Base-by-base conservation (phyloP, 129 eudicot genomes). In the Mikania micrantha region DNA sequence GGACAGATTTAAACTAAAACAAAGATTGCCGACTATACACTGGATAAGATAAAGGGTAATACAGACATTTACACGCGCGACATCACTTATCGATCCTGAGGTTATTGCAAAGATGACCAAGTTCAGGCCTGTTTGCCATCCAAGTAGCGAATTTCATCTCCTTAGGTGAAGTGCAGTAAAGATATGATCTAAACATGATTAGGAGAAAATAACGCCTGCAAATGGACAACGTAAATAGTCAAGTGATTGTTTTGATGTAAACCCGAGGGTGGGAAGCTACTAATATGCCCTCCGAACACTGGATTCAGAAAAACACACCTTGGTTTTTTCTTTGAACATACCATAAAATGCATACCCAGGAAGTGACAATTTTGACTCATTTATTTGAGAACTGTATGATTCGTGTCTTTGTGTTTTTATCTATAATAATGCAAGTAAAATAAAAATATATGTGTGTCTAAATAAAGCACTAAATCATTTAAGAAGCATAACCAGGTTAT, bases 131-230 rank as follows among this genome's bases (percentile, higher is more conserved):
- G 41, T 80, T 88, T 52, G 77, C 79, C 91, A 88, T 85, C 98
- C 98, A 92, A 8, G 78, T 42, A 0, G 77, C 63, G 79, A 92
- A 88, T 39, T 60, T 78, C 44, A 24, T 78, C 66, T 76, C 85
- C 7, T 48, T 58, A 48, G 83, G 78, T 25, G 84, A 78, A 67
- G 78, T 76, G 71, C 85, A 64, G 71, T 92, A 84, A 4, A 92
- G 89, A 67, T 92, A 88, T 25, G 96, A 84, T 84, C 91, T 80
- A 78, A 78, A 92, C 47, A 88, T 81, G 61, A 92, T 86, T 19
- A 85, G 85, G 60, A 82, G 83, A 80, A 92, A 92, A 79, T 92
- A 92, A 34, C 96, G 94, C 87, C 98, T 92, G 96, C 89, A 82
- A 9, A 69, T 16, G 44, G 22, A 71, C 49, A 69, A 58, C 15